Percentiles rank a stretch among this genome's conserved stretches.
These are phyloP conservation scores for Prunus armeniaca DNA, from an alignment of 306 rosid species.

Conservation along the genomic window DNA sequence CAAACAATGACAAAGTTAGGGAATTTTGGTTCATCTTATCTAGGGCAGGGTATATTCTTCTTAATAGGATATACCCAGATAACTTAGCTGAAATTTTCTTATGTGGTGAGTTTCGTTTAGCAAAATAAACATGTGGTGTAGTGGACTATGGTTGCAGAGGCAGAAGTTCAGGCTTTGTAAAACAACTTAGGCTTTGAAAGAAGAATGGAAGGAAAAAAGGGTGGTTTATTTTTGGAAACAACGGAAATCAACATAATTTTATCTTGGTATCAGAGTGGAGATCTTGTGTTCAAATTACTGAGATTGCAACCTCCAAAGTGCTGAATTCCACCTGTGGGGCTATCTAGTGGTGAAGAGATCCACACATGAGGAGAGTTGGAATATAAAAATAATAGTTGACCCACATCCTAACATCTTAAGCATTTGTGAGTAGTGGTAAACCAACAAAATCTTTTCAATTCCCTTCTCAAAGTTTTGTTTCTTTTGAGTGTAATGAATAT, in stretches of 20 bases:
- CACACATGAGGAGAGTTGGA: neutral
- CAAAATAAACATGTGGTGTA: neutral
- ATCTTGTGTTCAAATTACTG: neutral
- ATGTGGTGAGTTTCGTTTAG: neutral
- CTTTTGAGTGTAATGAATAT: neutral
- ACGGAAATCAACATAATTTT: neutral
- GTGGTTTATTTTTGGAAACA: neutral
- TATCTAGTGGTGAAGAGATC: neutral
- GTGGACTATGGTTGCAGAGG: neutral
- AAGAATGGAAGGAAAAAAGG: neutral
- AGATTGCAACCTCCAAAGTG: neutral
- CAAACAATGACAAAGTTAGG: neutral
- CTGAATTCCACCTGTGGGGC: neutral
- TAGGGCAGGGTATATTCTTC: neutral
- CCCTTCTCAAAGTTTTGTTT: neutral
- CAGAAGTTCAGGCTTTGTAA: neutral
- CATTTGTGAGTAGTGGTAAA: neutral
- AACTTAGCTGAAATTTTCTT: neutral
- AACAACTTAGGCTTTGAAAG: constrained; percentile 3
- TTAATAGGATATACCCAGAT: neutral
- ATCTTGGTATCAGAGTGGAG: neutral
- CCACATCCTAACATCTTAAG: neutral
- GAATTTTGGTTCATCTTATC: neutral
- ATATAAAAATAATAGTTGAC: neutral
- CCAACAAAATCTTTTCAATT: neutral